phyloP scores from a whole-genome alignment of 495 filamentous ascomycete genomes.

The Daldinia childiae region DNA sequence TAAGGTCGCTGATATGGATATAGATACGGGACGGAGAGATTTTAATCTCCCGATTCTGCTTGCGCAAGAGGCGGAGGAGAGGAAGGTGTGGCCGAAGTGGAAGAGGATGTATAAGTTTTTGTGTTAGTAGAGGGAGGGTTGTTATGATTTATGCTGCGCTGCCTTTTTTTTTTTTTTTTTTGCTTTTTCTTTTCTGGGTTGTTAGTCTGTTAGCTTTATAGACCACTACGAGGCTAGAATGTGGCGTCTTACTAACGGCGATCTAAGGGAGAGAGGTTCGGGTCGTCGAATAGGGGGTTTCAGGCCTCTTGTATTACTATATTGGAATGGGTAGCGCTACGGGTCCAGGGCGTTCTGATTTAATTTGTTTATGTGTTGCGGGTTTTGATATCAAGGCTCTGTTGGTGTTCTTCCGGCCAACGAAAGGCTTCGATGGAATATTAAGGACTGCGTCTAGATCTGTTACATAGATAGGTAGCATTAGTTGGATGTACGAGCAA shows the following conservation, averaged over 20 bases:
- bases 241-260: not conserved
- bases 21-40: slow-evolving; percentile 88
- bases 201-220: not conserved
- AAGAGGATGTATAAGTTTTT: slow-evolving; percentile 75
- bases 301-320: not conserved
- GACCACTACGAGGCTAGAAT: not conserved
- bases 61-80: slow-evolving; percentile 78
- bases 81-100: slow-evolving; percentile 79
- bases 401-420: not conserved
- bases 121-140: slow-evolving; percentile 46
- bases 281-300: not conserved
- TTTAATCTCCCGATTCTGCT: slow-evolving; percentile 79
- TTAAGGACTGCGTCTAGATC: not conserved
- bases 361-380: not conserved
- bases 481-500: not conserved
- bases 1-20: slow-evolving; percentile 76
- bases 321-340: not conserved
- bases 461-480: not conserved
- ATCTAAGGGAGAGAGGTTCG: not conserved
- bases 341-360: not conserved
- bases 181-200: not conserved
- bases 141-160: not conserved
- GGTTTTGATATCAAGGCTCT: not conserved
- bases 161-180: not conserved
- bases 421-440: not conserved